A percentile compares a stretch with the other conserved stretches of the same genome.
Conservation (phyloP, 2,329 filamentous ascomycete species). For the Hymenoscyphus infarciens region DNA sequence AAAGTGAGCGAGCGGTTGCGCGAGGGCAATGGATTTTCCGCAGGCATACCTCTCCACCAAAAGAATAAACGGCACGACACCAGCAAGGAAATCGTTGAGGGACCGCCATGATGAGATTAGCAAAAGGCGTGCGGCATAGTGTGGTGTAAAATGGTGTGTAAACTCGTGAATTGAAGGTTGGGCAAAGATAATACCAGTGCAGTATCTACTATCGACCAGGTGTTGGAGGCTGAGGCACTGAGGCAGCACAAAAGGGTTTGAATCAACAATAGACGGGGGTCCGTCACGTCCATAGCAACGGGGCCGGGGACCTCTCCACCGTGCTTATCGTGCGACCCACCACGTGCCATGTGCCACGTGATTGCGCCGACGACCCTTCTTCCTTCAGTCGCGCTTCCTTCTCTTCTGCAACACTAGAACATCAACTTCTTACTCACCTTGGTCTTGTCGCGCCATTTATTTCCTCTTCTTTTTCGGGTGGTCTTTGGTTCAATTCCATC, state of each 20-base stretch:
- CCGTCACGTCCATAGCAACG: not conserved
- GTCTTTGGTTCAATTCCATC: too few relatives aligned
- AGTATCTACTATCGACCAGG: not conserved
- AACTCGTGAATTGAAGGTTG: not conserved
- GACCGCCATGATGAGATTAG: slow-evolving; percentile 9
- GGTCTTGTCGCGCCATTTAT: too few relatives aligned
- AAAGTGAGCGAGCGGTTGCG: slow-evolving; percentile 2
- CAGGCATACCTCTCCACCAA: slow-evolving; percentile 70
- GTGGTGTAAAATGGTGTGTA: not conserved
- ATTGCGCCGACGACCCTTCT: too few relatives aligned
- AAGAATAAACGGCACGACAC: slow-evolving; percentile 59
- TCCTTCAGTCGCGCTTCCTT: too few relatives aligned
- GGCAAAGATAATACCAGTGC: not conserved
- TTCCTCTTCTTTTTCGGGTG: too few relatives aligned
- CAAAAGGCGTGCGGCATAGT: slow-evolving; percentile 5
- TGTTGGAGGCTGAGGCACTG: not conserved
- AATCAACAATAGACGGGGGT: not conserved
- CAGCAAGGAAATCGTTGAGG: slow-evolving; percentile 14
- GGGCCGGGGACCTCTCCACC: too few relatives aligned
- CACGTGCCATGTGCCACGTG: too few relatives aligned
- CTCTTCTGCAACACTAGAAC: too few relatives aligned
- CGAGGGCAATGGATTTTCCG: slow-evolving; percentile 6
- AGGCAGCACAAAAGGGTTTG: not conserved
- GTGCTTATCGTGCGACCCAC: too few relatives aligned
- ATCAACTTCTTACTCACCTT: too few relatives aligned